Evolutionary conservation across 2,329 filamentous ascomycete species (phyloP), one percentile per base, ranked within the genome.

Genomic region (Myrmaecium sp.): DNA sequence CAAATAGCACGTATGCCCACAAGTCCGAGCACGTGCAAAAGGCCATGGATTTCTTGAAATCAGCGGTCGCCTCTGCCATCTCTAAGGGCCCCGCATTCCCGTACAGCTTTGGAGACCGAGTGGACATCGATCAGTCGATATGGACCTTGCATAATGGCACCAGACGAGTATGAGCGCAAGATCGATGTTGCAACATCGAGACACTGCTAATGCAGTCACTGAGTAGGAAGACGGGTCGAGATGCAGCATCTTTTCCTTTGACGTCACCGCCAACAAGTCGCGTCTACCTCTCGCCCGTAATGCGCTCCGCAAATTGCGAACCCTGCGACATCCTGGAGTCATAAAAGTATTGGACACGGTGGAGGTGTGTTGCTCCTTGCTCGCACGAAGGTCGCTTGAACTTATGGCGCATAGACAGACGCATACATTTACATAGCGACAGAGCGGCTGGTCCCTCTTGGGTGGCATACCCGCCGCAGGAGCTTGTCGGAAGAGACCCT

Each of bases 31-130:
- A n/a, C n/a, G n/a, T n/a, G n/a, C n/a, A n/a, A n/a, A n/a, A n/a
- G n/a, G n/a, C 39, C 39, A 98, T 98, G 89, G 84, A 98, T 52
- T 95, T 95, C 47, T 69, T 98, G 47, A 95, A 95, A 58, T 95
- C 84, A 34, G 89, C 89, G 27, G 83, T 95, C 48, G 86, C 84
- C 23, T 95, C 89, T 34, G 86, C 84, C 40, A 95, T 98, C 44
- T 81, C 89, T 23, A 89, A 93, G 52, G 84, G 86, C 2, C 83
- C 84, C 28, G 75, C 84, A 5, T 92, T 94, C 47, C 83, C 83
- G 4, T 95, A 93, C 50, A 75, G 69, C 25, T 89, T 95, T 47
- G 86, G 84, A 42, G 89, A 98, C 53, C 72, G 77, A 49, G 78
- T 95, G 32, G 86, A 95, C 49, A 64, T 89, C 28, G 81, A 91